These are phyloP conservation scores for Macadamia integrifolia DNA, from an alignment of 164 flowering plant genomes.

Conservation along the genomic window DNA sequence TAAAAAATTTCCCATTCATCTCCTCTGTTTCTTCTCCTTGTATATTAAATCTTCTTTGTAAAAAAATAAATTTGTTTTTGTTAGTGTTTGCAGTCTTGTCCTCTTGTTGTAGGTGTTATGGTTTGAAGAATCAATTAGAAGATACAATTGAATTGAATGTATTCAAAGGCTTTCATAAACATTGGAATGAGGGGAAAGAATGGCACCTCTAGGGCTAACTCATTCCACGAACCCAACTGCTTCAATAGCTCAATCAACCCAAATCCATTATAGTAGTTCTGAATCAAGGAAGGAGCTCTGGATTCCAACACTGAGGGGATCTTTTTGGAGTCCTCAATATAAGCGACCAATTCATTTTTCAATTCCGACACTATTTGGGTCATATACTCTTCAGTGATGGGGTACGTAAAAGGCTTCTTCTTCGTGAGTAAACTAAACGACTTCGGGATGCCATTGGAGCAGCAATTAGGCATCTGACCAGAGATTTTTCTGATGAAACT, in stretches of 20 bases:
- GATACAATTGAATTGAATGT: not conserved
- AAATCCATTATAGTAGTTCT: slow-evolving; percentile 31
- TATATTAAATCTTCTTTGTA: not conserved
- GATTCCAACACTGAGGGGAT: slow-evolving; percentile 41
- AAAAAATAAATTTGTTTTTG: too few relatives aligned
- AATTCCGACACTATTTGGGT: slow-evolving; percentile 17
- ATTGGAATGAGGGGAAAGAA: not conserved
- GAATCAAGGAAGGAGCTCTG: too few relatives aligned
- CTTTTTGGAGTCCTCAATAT: slow-evolving; percentile 19
- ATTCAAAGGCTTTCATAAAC: not conserved
- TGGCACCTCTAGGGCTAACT: slow-evolving; percentile 49
- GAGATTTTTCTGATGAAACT: slow-evolving; percentile 3
- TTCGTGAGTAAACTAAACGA: too few relatives aligned
- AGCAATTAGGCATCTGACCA: not conserved
- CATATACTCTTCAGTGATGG: slow-evolving; percentile 7
- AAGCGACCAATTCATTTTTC: slow-evolving; percentile 30
- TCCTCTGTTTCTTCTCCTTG: not conserved
- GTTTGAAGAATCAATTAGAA: not conserved
- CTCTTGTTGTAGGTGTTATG: too few relatives aligned
- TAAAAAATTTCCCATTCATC: not conserved
- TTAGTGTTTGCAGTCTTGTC: too few relatives aligned
- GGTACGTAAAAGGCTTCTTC: slow-evolving; percentile 1
- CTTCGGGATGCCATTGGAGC: slow-evolving; percentile 5
- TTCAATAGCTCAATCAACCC: slow-evolving; percentile 50
- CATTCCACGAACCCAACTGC: slow-evolving; percentile 35